Conservation (phyloP, 129 eudicot species). For the Pseudognaphalium luteoalbum region DNA sequence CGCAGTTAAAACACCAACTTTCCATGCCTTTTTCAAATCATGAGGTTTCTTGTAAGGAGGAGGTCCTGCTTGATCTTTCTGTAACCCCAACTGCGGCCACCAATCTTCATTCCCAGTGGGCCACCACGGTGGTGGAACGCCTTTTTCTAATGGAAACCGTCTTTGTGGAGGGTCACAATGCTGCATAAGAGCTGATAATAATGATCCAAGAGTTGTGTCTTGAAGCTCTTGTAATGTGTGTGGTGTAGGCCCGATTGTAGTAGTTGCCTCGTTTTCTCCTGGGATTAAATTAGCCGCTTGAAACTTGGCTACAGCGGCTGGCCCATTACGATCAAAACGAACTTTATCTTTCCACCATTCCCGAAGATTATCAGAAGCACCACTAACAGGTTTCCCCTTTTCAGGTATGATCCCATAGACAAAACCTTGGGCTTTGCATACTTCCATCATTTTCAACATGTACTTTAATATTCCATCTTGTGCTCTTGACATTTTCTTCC, state of each 20-base stretch:
- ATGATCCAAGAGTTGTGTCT: conserved; percentile 81
- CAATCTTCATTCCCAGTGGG: conserved; percentile 79
- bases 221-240: conserved; percentile 79
- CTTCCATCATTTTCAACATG: conserved; percentile 92
- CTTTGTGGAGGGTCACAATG: conserved; percentile 87
- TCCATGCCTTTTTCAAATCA: conserved; percentile 74
- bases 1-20: conserved; percentile 74
- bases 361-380: conserved; percentile 80
- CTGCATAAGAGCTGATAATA: conserved; percentile 76
- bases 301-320: conserved; percentile 70
- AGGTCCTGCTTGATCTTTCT: conserved; percentile 48
- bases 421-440: conserved; percentile 82
- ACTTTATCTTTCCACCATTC: conserved; percentile 99
- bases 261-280: conserved; percentile 48
- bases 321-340: conserved; percentile 82
- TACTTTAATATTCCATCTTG: conserved; percentile 80
- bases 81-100: conserved; percentile 73
- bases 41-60: conserved; percentile 88
- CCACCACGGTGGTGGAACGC: conserved; percentile 89
- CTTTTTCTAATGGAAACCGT: conserved; percentile 76
- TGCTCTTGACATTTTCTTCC: conserved; percentile 78
- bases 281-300: conserved; percentile 51
- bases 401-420: conserved; percentile 86
- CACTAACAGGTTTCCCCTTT: conserved; percentile 89
- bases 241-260: conserved; percentile 68